A percentile compares a stretch with the other conserved stretches of the same genome.
These are phyloP conservation scores for Staphylotrichum tortipilum DNA, from an alignment of 495 filamentous ascomycete genomes.

Conservation along the genomic window DNA sequence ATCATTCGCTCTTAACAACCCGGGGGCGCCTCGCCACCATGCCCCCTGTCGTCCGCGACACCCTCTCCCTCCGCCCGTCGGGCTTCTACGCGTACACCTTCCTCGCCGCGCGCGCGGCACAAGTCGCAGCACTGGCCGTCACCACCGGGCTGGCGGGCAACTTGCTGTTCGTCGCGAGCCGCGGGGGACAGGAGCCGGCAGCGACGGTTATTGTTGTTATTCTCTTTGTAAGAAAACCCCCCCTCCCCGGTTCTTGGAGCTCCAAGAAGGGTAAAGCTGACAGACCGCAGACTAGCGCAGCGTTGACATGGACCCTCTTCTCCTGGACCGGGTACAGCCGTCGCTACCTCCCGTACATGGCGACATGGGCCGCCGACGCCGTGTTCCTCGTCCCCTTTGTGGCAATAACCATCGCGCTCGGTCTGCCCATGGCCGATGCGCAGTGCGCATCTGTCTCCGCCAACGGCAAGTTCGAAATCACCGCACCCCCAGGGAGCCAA, in stretches of 20 bases:
- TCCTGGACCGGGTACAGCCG: conserved; percentile 70
- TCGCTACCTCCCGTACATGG: conserved; percentile 61
- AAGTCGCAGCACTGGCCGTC: neutral
- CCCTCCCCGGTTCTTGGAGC: neutral
- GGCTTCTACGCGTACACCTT: conserved; percentile 9
- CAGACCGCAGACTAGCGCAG: conserved; percentile 74
- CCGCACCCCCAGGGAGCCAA: neutral
- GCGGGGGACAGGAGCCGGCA: neutral
- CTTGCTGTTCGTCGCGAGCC: neutral
- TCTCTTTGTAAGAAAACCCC: conserved; percentile 7
- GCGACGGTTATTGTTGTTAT: neutral
- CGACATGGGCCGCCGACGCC: conserved; percentile 55
- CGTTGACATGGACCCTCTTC: conserved; percentile 67
- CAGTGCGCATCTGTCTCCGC: neutral
- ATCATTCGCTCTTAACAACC: too few relatives aligned
- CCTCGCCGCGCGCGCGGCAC: neutral
- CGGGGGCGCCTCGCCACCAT: neutral
- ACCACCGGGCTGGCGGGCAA: conserved; percentile 5
- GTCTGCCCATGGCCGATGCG: conserved; percentile 48
- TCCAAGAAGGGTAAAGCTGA: neutral
- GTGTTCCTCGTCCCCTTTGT: conserved; percentile 62
- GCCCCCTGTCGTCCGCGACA: neutral
- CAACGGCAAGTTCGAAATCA: neutral
- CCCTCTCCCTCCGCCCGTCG: conserved; percentile 6
- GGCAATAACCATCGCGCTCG: conserved; percentile 62